phyloP scores from a whole-genome alignment of 192 early-diverging fungal species.

The Coemansia sp. region DNA sequence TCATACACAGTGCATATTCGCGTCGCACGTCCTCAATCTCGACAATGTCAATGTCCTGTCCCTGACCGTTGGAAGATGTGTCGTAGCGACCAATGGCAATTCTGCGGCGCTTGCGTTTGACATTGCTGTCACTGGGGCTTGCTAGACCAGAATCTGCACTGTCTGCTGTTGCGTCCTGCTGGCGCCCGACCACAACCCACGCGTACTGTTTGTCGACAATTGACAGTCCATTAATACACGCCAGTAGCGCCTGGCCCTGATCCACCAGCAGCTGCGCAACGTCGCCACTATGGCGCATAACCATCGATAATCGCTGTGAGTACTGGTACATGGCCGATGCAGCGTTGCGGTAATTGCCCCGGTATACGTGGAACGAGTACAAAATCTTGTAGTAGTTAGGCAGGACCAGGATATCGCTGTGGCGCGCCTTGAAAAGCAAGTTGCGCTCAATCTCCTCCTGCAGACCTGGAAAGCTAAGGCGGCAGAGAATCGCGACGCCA shows the following conservation, averaged over 20 bases:
- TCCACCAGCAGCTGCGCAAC: conserved; percentile 22
- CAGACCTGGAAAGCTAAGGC: conserved; percentile 40
- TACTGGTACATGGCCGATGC: conserved; percentile 58
- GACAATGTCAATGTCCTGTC: conserved; percentile 43
- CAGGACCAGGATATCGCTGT: conserved; percentile 30
- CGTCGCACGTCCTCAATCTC: conserved; percentile 45
- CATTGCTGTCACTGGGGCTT: background rate
- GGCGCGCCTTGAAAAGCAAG: conserved; percentile 54
- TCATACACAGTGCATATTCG: conserved; percentile 47
- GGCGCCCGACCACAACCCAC: conserved; percentile 47
- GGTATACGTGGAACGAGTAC: conserved; percentile 55
- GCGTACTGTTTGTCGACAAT: conserved; percentile 48
- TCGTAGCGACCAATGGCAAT: conserved; percentile 38
- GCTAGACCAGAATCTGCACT: background rate
- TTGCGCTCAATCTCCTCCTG: conserved; percentile 51
- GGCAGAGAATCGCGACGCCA: conserved; percentile 39
- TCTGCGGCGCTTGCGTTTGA: conserved; percentile 30
- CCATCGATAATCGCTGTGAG: conserved; percentile 29
- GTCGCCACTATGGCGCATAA: conserved; percentile 21
- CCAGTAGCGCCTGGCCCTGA: conserved; percentile 44
- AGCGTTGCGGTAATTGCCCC: conserved; percentile 55
- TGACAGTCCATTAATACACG: conserved; percentile 39
- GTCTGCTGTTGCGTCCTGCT: conserved; percentile 2
- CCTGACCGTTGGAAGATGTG: conserved; percentile 16
- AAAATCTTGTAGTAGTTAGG: conserved; percentile 54